A percentile compares a stretch with the other conserved stretches of the same genome.
These are phyloP conservation scores for Populus tomentosa DNA, from an alignment of 441 rosid species.

Conservation along the genomic window DNA sequence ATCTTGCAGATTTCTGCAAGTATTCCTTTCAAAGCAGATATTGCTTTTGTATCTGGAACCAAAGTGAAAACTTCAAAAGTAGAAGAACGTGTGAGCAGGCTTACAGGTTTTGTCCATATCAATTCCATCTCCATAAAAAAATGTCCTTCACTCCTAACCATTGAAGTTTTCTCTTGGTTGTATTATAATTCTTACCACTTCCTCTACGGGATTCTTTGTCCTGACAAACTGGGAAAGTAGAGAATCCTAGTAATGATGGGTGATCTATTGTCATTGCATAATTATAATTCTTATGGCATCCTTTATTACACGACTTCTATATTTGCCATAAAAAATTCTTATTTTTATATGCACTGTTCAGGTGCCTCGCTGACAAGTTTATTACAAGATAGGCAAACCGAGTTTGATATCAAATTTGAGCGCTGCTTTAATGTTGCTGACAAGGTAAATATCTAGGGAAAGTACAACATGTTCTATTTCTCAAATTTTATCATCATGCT, in stretches of 20 bases:
- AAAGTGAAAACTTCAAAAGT: conserved; percentile 40
- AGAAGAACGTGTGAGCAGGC: conserved; percentile 67
- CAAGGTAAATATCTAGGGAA: conserved; percentile 54
- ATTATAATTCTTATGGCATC: background rate
- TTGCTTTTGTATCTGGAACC: conserved; percentile 76
- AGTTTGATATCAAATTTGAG: conserved; percentile 70
- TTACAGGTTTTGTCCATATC: conserved; percentile 55
- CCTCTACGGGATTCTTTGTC: background rate
- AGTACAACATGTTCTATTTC: background rate
- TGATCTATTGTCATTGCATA: background rate
- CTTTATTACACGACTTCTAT: background rate
- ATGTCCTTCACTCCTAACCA: background rate
- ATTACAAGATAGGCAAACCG: conserved; percentile 53
- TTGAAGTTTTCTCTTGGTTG: background rate
- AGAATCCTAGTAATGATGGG: background rate
- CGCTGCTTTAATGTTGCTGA: conserved; percentile 51
- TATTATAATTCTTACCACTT: background rate
- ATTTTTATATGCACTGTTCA: conserved; percentile 22
- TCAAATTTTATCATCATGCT: background rate
- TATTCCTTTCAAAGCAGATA: conserved; percentile 71
- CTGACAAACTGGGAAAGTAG: background rate
- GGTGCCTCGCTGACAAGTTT: conserved; percentile 56
- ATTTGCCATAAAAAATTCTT: background rate
- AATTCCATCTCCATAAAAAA: conserved; percentile 17
- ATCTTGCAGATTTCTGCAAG: conserved; percentile 67